Evolutionary conservation across 2,329 filamentous ascomycete genomes (phyloP).

Genomic region (Aspergillus fumigatus): DNA sequence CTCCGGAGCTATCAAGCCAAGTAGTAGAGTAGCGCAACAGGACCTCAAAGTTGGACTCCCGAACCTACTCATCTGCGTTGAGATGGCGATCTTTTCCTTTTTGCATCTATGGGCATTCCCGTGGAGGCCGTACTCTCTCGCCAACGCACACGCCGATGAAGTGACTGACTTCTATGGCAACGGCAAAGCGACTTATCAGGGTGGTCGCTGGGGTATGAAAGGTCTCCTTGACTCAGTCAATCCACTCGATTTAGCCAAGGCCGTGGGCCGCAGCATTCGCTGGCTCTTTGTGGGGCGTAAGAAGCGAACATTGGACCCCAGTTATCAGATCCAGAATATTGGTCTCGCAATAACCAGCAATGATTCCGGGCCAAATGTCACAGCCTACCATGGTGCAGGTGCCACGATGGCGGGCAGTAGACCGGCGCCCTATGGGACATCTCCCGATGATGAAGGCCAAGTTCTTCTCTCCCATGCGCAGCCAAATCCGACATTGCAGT

Average conservation of each 20-base stretch:
- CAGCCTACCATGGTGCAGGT: conserved; percentile 26
- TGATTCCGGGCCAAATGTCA: conserved; percentile 13
- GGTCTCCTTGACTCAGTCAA: conserved; percentile 72
- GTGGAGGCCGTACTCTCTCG: conserved; percentile 62
- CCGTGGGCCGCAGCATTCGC: conserved; percentile 68
- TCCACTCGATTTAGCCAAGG: conserved; percentile 77
- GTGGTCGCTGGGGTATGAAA: conserved; percentile 60
- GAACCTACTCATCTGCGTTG: conserved; percentile 70
- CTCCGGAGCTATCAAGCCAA: conserved; percentile 60
- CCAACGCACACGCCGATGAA: conserved; percentile 44
- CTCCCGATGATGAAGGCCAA: conserved; percentile 33
- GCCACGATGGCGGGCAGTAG: conserved; percentile 16
- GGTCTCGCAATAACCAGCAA: conserved; percentile 21
- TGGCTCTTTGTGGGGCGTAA: conserved; percentile 76
- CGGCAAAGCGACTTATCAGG: conserved; percentile 53
- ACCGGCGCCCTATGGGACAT: conserved; percentile 20
- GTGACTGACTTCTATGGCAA: conserved; percentile 39
- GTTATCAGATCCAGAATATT: conserved; percentile 32
- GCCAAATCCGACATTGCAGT: conserved; percentile 27
- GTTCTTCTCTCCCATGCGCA: conserved; percentile 38
- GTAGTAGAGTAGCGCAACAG: conserved; percentile 59
- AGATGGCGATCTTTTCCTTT: conserved; percentile 77
- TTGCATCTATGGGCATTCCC: conserved; percentile 81
- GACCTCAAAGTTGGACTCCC: conserved; percentile 81
- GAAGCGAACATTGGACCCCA: conserved; percentile 37